phyloP scores from a whole-genome alignment of 2,329 filamentous ascomycete genomes.

The Plectosphaerella sp. region DNA sequence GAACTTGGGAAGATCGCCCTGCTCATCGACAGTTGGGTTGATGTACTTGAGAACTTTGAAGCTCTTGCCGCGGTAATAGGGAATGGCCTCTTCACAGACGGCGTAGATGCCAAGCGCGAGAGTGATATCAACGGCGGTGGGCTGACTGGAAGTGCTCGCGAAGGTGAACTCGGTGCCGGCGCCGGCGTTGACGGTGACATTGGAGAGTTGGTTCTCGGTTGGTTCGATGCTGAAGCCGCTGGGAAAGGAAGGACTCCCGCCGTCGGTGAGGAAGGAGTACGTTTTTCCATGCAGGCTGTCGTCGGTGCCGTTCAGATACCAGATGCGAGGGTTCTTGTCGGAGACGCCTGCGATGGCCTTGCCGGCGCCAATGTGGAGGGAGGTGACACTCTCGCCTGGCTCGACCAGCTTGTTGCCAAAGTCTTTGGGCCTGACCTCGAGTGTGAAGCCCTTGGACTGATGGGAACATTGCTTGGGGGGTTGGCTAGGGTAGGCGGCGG shows the following conservation, averaged over 20 bases:
- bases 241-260: constrained; percentile 31
- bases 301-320: constrained; percentile 46
- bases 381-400: constrained; percentile 27
- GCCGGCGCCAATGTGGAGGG: constrained; percentile 39
- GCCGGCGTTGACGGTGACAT: constrained; percentile 24
- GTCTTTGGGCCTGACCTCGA: constrained; percentile 41
- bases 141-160: constrained; percentile 27
- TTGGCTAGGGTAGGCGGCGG: constrained; percentile 13
- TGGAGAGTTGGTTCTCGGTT: constrained; percentile 24
- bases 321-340: constrained; percentile 24
- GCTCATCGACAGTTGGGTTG: neutral
- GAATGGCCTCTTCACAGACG: constrained; percentile 35
- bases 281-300: constrained; percentile 22
- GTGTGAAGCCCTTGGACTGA: constrained; percentile 29
- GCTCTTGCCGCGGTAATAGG: constrained; percentile 33
- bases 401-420: constrained; percentile 36
- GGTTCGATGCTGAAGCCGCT: constrained; percentile 25
- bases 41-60: constrained; percentile 34
- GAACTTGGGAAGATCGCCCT: constrained; percentile 9
- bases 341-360: constrained; percentile 30
- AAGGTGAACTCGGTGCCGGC: constrained; percentile 28
- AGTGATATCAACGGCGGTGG: constrained; percentile 22
- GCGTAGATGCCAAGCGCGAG: constrained; percentile 24
- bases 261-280: constrained; percentile 34
- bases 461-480: neutral